Evolutionary conservation across 2,329 filamentous ascomycete species (phyloP), one percentile per base, ranked within the genome.

Genomic region (Colletotrichum neosansevieriae): DNA sequence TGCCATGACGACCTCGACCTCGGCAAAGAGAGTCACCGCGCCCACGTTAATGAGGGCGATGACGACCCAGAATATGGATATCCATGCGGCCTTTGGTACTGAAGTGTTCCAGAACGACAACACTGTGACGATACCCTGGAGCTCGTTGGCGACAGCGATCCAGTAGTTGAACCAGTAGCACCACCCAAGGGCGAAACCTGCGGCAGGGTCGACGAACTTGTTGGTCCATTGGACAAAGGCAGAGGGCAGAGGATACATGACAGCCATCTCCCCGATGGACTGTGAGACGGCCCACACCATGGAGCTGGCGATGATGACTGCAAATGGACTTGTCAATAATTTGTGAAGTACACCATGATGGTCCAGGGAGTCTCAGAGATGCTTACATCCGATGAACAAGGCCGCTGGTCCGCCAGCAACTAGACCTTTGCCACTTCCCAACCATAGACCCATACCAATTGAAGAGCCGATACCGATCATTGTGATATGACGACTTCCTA

Each of bases 401-500:
- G 76, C 77, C 32, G 79, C 81, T 1, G 81, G 82, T 19, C 82
- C 82, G 47, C 80, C 82, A 24, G 73, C 74, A 6, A 72, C 72
- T 2, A 84, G 73, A 2, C 79, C 81, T 13, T 75, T 76, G 13
- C 82, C 82, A 50, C 76, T 79, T 13, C 81, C 82, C 13, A 83
- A 75, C 81, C 81, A 84, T 17, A 84, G 69, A 17, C 82, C 82
- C 79, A 81, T 81, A 4, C 82, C 82, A 72, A 84, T 84, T 17
- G 77, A 81, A 13, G 79, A 79, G 38, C 78, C 78, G 24, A 81
- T 76, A 17, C 84, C 85, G 60, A 86, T 85, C 84, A 86, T 86
- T 70, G 86, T 84, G 51, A 86, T 79, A 71, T 86, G 84, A 15
- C 84, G 79, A 11, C 80, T 82, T 67, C 78, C 76, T 38, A 83